Percentiles rank a stretch among this genome's conserved stretches.
phyloP scores from a whole-genome alignment of 306 rosid species.

The Boehmeria nivea region DNA sequence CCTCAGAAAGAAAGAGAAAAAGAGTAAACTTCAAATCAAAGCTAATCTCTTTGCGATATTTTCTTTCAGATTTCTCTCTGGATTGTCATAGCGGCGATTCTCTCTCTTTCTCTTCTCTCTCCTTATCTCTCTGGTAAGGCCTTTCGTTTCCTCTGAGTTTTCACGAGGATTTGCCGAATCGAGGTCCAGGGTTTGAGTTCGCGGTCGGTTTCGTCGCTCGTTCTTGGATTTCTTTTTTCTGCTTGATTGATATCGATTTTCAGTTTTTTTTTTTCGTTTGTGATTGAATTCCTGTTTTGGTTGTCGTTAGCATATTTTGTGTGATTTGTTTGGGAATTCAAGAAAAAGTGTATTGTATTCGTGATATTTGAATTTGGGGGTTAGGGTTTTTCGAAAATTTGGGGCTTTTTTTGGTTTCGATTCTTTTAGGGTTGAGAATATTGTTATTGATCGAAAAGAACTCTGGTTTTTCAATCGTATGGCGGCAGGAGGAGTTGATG shows the following conservation, averaged over 20 bases:
- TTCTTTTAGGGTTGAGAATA: conserved; percentile 19
- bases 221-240: conserved; percentile 13
- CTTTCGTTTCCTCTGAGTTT: conserved; percentile 49
- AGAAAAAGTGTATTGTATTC: conserved; percentile 6
- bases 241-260: conserved; percentile 6
- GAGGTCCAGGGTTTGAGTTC: conserved; percentile 43
- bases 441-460: conserved; percentile 43
- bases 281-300: neutral
- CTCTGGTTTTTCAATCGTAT: conserved; percentile 54
- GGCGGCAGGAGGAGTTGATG: conserved; percentile 68
- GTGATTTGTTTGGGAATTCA: conserved; percentile 10
- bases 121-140: conserved; percentile 54
- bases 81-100: neutral
- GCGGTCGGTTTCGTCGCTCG: conserved; percentile 12
- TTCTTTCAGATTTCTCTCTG: neutral
- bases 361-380: conserved; percentile 9
- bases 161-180: conserved; percentile 23
- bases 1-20: too few species aligned
- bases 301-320: neutral
- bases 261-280: neutral
- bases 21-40: neutral
- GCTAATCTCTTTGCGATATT: too few species aligned
- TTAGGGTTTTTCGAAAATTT: conserved; percentile 25
- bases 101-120: neutral
- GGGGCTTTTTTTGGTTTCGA: conserved; percentile 22